Conservation (phyloP, 768 basidiomycete species). For the Mycena haematopus region DNA sequence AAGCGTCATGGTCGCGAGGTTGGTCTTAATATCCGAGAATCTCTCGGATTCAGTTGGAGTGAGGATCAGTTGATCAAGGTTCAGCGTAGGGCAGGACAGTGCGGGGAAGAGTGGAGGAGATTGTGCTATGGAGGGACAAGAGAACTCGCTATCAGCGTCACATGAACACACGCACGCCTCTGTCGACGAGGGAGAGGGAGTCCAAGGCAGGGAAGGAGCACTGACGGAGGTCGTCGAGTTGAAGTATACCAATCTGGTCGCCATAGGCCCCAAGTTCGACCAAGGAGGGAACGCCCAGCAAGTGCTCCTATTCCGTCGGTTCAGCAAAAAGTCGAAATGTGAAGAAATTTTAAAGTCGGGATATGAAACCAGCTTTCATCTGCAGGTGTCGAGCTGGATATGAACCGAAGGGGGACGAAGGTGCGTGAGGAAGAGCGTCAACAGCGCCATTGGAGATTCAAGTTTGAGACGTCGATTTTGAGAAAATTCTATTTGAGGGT, state of each 20-base stretch:
- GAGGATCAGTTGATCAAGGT: not conserved
- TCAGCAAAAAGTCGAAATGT: not conserved
- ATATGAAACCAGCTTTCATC: not conserved
- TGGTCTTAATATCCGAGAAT: not conserved
- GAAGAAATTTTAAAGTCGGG: not conserved
- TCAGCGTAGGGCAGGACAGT: not conserved
- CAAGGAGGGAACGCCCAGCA: not conserved
- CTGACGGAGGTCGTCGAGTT: not conserved
- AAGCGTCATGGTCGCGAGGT: not conserved
- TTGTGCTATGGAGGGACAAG: not conserved
- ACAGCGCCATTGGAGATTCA: not conserved
- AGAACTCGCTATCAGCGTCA: not conserved
- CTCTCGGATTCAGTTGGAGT: not conserved
- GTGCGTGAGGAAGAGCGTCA: not conserved
- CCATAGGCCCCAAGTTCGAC: not conserved
- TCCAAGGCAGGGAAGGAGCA: slow-evolving; percentile 1
- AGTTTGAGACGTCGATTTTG: not conserved
- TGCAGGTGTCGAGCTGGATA: not conserved
- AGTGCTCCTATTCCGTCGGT: not conserved
- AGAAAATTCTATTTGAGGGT: not conserved
- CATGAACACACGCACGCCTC: not conserved
- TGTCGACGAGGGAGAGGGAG: not conserved
- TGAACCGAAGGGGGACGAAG: not conserved
- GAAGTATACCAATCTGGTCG: slow-evolving; percentile 1
- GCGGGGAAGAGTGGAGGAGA: not conserved